Percentiles rank a stretch among this genome's conserved stretches.
Evolutionary conservation across 2,329 filamentous ascomycete species (phyloP).

Genomic region (Zelopaecilomyces penicillatus): DNA sequence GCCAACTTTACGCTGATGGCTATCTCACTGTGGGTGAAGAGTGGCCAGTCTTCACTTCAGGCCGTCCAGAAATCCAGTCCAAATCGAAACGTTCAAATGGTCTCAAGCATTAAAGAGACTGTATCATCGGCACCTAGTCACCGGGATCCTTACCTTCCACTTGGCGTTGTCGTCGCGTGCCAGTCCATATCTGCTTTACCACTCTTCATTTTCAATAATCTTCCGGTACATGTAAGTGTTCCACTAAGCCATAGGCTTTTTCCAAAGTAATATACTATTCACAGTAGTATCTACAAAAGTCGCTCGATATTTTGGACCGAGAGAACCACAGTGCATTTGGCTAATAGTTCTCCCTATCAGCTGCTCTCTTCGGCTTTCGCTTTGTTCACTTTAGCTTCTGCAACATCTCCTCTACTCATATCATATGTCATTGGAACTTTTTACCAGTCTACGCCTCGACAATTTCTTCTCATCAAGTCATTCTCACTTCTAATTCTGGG

Average conservation of each 20-base stretch:
- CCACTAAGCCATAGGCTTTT: too few species aligned
- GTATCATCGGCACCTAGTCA: too few species aligned
- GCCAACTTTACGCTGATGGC: conserved; percentile 94
- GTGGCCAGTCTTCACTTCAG: conserved; percentile 59
- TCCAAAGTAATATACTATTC: too few species aligned
- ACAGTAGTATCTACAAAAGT: too few species aligned
- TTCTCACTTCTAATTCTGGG: conserved; percentile 90
- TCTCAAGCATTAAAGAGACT: too few species aligned
- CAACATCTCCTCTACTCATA: conserved; percentile 47
- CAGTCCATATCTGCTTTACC: conserved; percentile 75
- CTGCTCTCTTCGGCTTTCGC: conserved; percentile 51
- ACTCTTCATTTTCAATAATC: conserved; percentile 77
- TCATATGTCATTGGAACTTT: conserved; percentile 44
- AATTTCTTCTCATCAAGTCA: conserved; percentile 73
- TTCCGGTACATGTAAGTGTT: conserved; percentile 56
- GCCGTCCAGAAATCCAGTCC: too few species aligned
- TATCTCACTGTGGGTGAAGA: conserved; percentile 87
- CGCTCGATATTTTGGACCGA: too few species aligned
- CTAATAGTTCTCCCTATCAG: too few species aligned
- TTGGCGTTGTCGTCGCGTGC: conserved; percentile 61
- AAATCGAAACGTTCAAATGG: too few species aligned
- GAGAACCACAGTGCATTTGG: too few species aligned
- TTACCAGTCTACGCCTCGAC: conserved; percentile 52
- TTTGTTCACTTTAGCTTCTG: conserved; percentile 46
- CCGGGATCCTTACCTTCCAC: conserved; percentile 62